Conservation (phyloP, 148 eudicot species). For the Silene uniflora region DNA sequence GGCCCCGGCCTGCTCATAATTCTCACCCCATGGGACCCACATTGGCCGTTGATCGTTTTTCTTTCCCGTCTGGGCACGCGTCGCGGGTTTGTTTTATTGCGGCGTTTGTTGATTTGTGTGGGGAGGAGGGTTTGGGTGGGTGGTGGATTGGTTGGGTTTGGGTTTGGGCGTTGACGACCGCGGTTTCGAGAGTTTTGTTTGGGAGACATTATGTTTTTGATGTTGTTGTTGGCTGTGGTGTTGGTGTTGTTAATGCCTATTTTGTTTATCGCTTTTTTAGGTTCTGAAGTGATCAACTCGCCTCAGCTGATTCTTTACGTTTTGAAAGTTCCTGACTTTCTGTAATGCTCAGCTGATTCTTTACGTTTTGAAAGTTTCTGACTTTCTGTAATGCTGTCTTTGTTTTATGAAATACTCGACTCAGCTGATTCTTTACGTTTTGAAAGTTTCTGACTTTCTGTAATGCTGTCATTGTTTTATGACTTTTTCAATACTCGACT, state of each 20-base stretch:
- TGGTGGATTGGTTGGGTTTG: conserved; percentile 24
- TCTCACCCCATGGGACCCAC: conserved; percentile 48
- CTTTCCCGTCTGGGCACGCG: conserved; percentile 82
- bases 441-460: too few relatives aligned
- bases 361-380: not conserved
- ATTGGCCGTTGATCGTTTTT: conserved; percentile 73
- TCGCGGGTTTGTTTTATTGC: conserved; percentile 67
- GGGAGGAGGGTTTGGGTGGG: conserved; percentile 14
- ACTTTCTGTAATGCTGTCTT: not conserved
- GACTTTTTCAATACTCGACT: too few relatives aligned
- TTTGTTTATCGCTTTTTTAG: conserved; percentile 43
- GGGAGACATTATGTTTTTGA: conserved; percentile 77
- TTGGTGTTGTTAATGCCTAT: conserved; percentile 58
- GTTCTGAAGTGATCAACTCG: not conserved
- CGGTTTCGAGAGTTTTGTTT: conserved; percentile 68
- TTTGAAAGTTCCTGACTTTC: not conserved
- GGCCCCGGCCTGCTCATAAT: conserved; percentile 73
- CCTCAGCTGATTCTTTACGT: not conserved
- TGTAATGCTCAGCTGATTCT: not conserved
- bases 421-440: too few relatives aligned
- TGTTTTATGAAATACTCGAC: not conserved
- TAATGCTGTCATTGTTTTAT: too few relatives aligned
- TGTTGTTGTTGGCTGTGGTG: conserved; percentile 58
- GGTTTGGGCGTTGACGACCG: conserved; percentile 53
- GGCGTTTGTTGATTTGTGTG: conserved; percentile 32